Evolutionary conservation across 306 rosid species (phyloP), one percentile per base, ranked within the genome.

Genomic region (Lathyrus sativus): DNA sequence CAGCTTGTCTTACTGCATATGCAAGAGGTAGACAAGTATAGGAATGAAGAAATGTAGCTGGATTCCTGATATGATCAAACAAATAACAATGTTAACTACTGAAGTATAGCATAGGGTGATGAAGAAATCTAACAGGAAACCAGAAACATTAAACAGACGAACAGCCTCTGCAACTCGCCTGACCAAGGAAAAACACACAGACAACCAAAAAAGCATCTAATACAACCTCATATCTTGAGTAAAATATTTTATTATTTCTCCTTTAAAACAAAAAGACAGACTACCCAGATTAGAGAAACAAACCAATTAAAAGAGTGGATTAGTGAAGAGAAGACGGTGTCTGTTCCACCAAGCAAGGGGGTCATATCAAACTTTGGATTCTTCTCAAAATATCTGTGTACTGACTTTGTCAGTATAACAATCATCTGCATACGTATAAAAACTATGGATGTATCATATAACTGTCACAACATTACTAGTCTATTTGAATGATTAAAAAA

Each of bases 291-390:
- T 59, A 60, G 65, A 80, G 90, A 89, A 80, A 92, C 98, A 67
- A 78, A 92, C 98, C 98, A 83, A 73, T 84, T 79, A 82, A 92
- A 89, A 67, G 92, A 92, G 77, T 86, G 96, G 82, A 92, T 86
- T 72, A 92, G 89, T n/a, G 96, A 87, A 58, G 98, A 86, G 95
- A 92, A 92, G 81, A 92, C 95, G 77, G 54, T 70, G 74, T 92
- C 96, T n/a, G 98, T 92, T 83, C 96, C 98, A 74, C 98, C 98
- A 71, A 92, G 96, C 85, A 92, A 84, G 73, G 96, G 85, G 66
- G 98, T 84, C 96, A 89, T 92, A 75, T 92, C 98, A 84, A 92
- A 92, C 88, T 89, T 92, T n/a, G 98, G 82, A 60, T 92, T 92
- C 92, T 86, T 92, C 91, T 89, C 98, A 80, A 92, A 92, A 82